A percentile compares a stretch with the other conserved stretches of the same genome.
These are phyloP conservation scores for Cucurbita moschata DNA, from an alignment of 306 rosid species.

Conservation along the genomic window DNA sequence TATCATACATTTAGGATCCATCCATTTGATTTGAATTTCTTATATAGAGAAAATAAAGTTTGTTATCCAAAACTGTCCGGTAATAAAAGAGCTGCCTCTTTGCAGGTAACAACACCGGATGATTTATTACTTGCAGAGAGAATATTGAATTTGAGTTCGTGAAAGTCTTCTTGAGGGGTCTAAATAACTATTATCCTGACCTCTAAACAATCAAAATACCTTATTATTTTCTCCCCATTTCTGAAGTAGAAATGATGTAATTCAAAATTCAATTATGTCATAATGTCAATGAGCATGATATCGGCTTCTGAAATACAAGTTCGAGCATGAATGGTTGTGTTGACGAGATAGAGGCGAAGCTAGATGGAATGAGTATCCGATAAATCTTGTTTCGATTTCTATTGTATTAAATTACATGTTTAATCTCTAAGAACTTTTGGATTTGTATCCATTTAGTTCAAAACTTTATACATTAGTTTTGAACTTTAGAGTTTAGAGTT, in stretches of 20 bases:
- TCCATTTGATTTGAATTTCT: not conserved
- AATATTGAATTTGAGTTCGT: slow-evolving; percentile 40
- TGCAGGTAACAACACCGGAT: slow-evolving; percentile 96
- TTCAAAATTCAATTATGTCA: not conserved
- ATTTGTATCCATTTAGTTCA: no score
- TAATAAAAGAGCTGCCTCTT: slow-evolving; percentile 2
- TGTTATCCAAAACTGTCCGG: not conserved
- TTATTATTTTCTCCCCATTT: not conserved
- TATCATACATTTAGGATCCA: not conserved
- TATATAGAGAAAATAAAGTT: not conserved
- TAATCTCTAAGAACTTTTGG: no score
- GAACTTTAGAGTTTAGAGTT: no score
- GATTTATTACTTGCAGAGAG: slow-evolving; percentile 84
- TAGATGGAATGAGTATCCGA: no score
- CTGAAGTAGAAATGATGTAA: not conserved
- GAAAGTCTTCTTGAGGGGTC: slow-evolving; percentile 8
- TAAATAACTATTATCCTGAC: not conserved
- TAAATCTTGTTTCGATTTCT: no score
- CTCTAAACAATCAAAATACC: not conserved
- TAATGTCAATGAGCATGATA: not conserved
- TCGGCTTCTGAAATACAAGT: not conserved
- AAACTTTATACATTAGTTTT: no score
- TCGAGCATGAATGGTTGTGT: not conserved
- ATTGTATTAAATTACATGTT: no score
- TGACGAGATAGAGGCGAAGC: not conserved